Base-by-base conservation (phyloP, 2,329 filamentous ascomycete species). In the Colletotrichum noveboracense region DNA sequence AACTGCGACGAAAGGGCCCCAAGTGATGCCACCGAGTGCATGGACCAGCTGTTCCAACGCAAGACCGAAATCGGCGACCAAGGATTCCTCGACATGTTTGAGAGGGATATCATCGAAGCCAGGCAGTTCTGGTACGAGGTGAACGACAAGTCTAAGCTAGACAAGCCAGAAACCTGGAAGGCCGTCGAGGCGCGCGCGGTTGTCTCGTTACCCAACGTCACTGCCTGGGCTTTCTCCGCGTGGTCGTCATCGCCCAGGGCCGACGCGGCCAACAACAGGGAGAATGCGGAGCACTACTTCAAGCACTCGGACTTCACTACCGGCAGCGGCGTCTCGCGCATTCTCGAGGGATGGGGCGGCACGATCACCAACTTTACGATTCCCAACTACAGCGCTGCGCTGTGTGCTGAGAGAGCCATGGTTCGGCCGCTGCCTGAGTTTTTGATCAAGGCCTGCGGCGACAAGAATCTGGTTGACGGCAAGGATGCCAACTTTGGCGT, bases 331-430 rank as follows among this genome's bases (percentile, higher is more conserved):
- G 60, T 74, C 2, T 80, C 80, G 26, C 76, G 77, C 38, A 81
- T 82, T 61, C 78, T 81, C 13, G 80, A 81, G 61, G 80, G 80
- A 28, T 81, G 80, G 80, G 79, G 80, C 58, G 82, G 83, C 67
- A 81, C 86, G 58, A 81, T 77, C 10, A 85, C 81, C 77, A 83
- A 84, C 74, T 81, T 85, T 48, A 81, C 81, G 28, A 80, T 86
- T n/a, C 83, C 83, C 9, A 80, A 81, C 77, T 79, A 80, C 64
- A 78, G 81, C 32, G 75, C 79, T 3, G 79, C 80, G 4, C 77
- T 80, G 69, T 80, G 77, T 24, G 68, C 76, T 14, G 82, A 80
- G 65, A 79, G 85, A 66, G 79, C 81, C 1, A 82, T 85, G 60
- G 78, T 86, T 5, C 77, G 78, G 8, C 61, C 38, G 5, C 71